Base-by-base conservation (phyloP, 2,329 filamentous ascomycete genomes). In the Dendryphion nanum region DNA sequence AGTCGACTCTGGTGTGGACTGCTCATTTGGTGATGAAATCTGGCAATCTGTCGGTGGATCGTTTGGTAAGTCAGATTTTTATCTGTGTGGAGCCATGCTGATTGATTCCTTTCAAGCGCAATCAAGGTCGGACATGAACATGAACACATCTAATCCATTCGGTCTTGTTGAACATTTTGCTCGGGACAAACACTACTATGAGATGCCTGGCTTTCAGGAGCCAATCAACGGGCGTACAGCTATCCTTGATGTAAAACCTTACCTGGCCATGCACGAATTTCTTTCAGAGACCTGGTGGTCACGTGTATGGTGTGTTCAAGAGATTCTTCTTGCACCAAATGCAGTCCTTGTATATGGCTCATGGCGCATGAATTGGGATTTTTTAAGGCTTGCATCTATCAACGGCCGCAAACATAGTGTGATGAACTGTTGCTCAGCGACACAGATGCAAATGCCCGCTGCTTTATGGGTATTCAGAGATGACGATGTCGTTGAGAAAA, bases 101-200 rank as follows among this genome's bases (percentile, higher is more conserved):
- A n/a, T 26, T 10, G n/a, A 8, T n/a, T 26, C n/a, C 23, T n/a
- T n/a, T 3, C 10, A 8, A 26, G 23, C 23, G 23, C 23, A 26
- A 3, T 26, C 10, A 8, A 26, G 23, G 23, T n/a, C 23, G 10
- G 29, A 30, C 15, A 30, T n/a, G 29, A 3, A 30, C 8, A n/a
- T 13, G 29, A 13, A 13, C 8, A 17, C 29, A 17, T 8, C 15
- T 8, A 30, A 30, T 30, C 34, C 34, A 13, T 37, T 37, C 26
- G 23, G 15, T 13, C n/a, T 37, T 10, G 20, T 30, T n/a, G 13
- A 37, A n/a, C 34, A 37, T 30, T 37, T 30, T 18, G 21, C 34
- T 5, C 10, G 16, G 14, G 18, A 37, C 15, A 37, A 30, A 17
- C 34, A 37, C 18, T 19, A 17, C 14, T 30, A 29, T 18, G 34